Conservation (phyloP, 257 asterid species). For the Jasminum sambac region DNA sequence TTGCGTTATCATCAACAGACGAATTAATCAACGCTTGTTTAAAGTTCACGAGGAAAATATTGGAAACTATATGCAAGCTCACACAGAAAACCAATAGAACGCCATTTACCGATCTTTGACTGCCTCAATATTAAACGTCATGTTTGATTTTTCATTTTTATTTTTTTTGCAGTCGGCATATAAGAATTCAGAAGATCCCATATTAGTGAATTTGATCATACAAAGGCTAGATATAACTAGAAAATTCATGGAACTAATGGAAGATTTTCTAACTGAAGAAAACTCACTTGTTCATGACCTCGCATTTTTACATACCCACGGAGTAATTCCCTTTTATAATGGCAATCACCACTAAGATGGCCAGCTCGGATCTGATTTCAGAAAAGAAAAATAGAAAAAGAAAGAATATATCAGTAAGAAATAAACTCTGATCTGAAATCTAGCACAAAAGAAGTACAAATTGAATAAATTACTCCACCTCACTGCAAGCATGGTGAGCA, state of each 20-base stretch:
- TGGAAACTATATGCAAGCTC: too few species aligned
- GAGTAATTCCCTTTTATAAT: slow-evolving; percentile 77
- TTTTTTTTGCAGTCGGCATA: not conserved
- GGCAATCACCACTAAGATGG: slow-evolving; percentile 96
- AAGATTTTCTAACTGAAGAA: not conserved
- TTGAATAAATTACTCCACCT: slow-evolving; percentile 41
- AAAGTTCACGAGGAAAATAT: too few species aligned
- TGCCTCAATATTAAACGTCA: too few species aligned
- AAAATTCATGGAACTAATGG: not conserved
- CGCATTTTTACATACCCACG: slow-evolving; percentile 67
- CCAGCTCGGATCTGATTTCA: slow-evolving; percentile 72
- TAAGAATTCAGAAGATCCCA: not conserved
- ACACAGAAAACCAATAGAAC: not conserved
- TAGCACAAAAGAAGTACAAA: not conserved
- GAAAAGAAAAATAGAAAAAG: not conserved
- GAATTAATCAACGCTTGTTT: too few species aligned
- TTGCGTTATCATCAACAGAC: too few species aligned
- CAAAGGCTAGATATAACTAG: not conserved
- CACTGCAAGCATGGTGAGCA: slow-evolving; percentile 92
- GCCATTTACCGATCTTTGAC: not conserved
- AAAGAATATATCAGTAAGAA: not conserved
- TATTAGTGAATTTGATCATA: not conserved
- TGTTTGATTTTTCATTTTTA: not conserved
- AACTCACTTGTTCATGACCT: slow-evolving; percentile 80
- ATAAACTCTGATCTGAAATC: not conserved